Base-by-base conservation (phyloP, 2,329 filamentous ascomycete species). In the Nigrospora oryzae region DNA sequence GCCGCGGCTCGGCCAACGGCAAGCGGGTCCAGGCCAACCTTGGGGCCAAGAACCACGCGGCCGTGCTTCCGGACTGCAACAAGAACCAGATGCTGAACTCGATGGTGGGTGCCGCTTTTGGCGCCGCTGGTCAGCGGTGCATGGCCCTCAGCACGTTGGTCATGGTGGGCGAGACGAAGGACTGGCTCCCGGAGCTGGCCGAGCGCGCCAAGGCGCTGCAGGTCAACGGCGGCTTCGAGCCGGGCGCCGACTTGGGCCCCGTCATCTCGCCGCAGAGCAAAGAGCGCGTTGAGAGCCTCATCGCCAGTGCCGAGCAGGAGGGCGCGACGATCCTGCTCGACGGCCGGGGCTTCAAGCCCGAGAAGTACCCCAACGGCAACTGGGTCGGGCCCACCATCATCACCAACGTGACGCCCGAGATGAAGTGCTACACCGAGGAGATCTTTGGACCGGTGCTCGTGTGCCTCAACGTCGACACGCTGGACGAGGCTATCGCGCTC, bases 1-100 rank as follows among this genome's bases (percentile, higher is more conserved):
- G 72, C 45, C 80, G 86, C 46, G 87, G 81, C 31, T 89, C 85
- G 2, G 86, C 86, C 59, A 89, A 91, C 58, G 87, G 88, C 59
- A 93, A 93, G 77, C 84, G 87, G 57, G 86, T 90, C 31, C 88
- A 93, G 69, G 87, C 87, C 63, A 93, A 93, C 68, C 69, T 93
- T 49, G 88, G 87, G 36, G 87, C 87, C 53, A 93, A 93, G 77
- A 93, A 93, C 74, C 87, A 93, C 64, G 86, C 86, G 28, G 84
- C 85, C 43, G 82, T 93, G 30, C 77, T 91, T 49, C 87, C 87
- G 15, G 87, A 93, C 70, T 86, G 83, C 71, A 90, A 93, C 73
- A 91, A 89, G 77, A 90, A 93, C 71, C 85, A 90, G 57, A 87
- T 89, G 53, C 70, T 93, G 57, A 93, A 91, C 68, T 84, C 85